These are phyloP conservation scores for Drechmeria coniospora DNA, from an alignment of 2,329 filamentous ascomycete genomes.

Conservation along the genomic window DNA sequence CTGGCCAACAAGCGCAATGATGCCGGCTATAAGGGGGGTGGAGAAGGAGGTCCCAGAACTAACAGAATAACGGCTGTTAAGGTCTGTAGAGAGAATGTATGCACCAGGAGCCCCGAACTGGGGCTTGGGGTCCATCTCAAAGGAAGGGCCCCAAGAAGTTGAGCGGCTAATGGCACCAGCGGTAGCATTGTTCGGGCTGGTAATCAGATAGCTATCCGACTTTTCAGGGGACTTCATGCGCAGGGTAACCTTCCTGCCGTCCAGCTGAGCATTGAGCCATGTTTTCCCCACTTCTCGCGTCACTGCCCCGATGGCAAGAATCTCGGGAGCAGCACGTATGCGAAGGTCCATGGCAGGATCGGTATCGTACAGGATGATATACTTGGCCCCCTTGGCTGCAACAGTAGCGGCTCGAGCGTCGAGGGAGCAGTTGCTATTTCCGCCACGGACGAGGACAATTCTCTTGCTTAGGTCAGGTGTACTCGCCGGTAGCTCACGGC, in stretches of 20 bases:
- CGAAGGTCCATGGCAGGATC: too few relatives aligned
- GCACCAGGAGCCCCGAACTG: slow-evolving; percentile 8
- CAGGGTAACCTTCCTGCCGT: slow-evolving; percentile 21
- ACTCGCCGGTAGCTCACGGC: slow-evolving; percentile 28
- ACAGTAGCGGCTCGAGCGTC: slow-evolving; percentile 20
- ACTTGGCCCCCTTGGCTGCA: slow-evolving; percentile 32
- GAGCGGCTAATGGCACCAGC: slow-evolving; percentile 3
- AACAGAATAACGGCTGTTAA: slow-evolving; percentile 5
- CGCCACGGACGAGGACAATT: slow-evolving; percentile 40
- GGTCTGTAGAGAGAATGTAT: slow-evolving; percentile 8
- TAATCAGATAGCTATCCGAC: not conserved
- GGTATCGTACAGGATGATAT: slow-evolving; percentile 30
- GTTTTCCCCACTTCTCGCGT: slow-evolving; percentile 25
- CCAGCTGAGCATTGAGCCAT: slow-evolving; percentile 23
- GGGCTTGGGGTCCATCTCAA: slow-evolving; percentile 7
- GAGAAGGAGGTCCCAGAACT: slow-evolving; percentile 8
- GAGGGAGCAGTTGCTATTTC: slow-evolving; percentile 16
- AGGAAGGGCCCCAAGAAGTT: slow-evolving; percentile 7
- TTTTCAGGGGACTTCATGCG: slow-evolving; percentile 13
- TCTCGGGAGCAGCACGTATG: too few relatives aligned
- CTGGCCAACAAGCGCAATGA: slow-evolving; percentile 14
- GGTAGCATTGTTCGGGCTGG: not conserved
- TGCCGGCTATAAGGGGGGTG: slow-evolving; percentile 4
- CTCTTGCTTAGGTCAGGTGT: slow-evolving; percentile 35
- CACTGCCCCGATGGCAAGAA: not conserved